Percentiles rank a stretch among this genome's conserved stretches.
These are phyloP conservation scores for Candida piceae DNA, from an alignment of 805 yeast genomes.

Conservation along the genomic window DNA sequence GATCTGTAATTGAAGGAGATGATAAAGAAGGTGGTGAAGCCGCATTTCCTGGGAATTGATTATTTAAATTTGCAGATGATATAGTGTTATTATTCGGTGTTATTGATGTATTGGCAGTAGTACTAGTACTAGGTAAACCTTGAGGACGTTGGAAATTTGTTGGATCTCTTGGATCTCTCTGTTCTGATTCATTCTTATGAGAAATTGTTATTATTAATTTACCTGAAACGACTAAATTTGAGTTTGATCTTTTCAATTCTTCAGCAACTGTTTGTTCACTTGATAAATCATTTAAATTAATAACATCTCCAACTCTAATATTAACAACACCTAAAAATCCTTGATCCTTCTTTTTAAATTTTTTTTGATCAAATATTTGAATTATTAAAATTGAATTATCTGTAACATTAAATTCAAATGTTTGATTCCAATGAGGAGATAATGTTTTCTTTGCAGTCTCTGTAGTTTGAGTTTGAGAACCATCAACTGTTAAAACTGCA, in stretches of 20 bases:
- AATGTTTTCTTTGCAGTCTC: constrained; percentile 89
- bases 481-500: constrained; percentile 96
- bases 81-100: constrained; percentile 5
- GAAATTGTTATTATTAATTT: constrained; percentile 76
- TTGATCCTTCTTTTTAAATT: constrained; percentile 96
- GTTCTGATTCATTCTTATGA: constrained; percentile 29
- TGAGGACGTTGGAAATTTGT: constrained; percentile 19
- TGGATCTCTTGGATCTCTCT: constrained; percentile 27
- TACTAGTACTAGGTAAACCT: constrained; percentile 5
- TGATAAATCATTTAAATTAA: constrained; percentile 49
- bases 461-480: constrained; percentile 92
- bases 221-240: constrained; percentile 89
- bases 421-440: constrained; percentile 97
- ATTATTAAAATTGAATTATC: constrained; percentile 84
- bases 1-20: constrained; percentile 17
- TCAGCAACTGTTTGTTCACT: constrained; percentile 87
- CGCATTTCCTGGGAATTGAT: constrained; percentile 24
- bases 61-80: constrained; percentile 10
- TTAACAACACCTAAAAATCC: constrained; percentile 97
- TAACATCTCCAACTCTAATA: constrained; percentile 81
- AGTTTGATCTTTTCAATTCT: constrained; percentile 87
- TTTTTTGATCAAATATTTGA: constrained; percentile 95
- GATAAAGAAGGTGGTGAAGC: constrained; percentile 15
- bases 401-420: constrained; percentile 69
- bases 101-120: constrained; percentile 7